These are phyloP conservation scores for fission yeast (Schizosaccharomyces pombe) DNA, from an alignment of 805 yeast species.

Conservation along the genomic window DNA sequence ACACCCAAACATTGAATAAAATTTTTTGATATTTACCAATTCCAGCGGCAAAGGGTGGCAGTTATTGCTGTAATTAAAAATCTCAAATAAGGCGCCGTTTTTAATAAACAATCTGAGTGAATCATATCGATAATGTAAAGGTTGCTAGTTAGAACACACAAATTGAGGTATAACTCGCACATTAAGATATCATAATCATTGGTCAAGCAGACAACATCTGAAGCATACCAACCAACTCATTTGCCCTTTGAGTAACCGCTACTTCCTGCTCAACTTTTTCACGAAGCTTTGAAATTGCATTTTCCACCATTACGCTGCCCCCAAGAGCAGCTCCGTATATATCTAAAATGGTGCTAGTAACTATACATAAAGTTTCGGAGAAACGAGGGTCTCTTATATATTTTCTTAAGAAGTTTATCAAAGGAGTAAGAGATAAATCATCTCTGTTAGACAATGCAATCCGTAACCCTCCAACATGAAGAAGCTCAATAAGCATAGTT, in stretches of 20 bases:
- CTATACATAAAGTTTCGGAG: conserved; percentile 39
- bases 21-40: too few species aligned
- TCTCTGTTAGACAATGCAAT: conserved; percentile 64
- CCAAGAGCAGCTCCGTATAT: conserved; percentile 31
- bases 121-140: too few species aligned
- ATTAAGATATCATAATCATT: too few species aligned
- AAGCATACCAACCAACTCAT: conserved; percentile 78
- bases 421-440: conserved; percentile 64
- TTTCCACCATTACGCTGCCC: conserved; percentile 54
- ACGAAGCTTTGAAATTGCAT: conserved; percentile 35
- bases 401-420: conserved; percentile 61
- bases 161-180: too few species aligned
- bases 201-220: conserved; percentile 24
- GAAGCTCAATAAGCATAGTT: conserved; percentile 66
- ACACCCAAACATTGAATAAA: too few species aligned
- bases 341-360: conserved; percentile 41
- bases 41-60: too few species aligned
- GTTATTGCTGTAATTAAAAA: too few species aligned
- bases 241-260: conserved; percentile 63
- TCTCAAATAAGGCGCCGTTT: too few species aligned
- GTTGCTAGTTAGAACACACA: too few species aligned
- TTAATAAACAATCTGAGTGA: too few species aligned
- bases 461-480: conserved; percentile 69
- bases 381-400: conserved; percentile 60
- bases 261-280: conserved; percentile 41